phyloP scores from a whole-genome alignment of 345 rosid genomes.

The Gynandropsis gynandra region DNA sequence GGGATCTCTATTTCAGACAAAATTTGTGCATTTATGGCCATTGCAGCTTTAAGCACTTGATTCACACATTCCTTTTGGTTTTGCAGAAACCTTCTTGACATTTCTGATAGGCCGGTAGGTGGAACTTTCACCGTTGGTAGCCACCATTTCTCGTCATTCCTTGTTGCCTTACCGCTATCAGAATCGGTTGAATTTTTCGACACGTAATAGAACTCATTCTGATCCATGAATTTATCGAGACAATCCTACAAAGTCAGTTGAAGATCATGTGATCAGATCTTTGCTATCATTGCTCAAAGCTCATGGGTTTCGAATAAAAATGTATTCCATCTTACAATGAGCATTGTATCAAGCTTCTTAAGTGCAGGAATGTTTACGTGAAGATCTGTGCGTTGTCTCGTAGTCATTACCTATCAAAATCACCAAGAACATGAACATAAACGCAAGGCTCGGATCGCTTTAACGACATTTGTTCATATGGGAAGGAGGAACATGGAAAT shows the following conservation, averaged over 20 bases:
- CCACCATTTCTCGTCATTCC: constrained; percentile 92
- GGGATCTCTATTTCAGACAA: constrained; percentile 84
- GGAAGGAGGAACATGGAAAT: background rate
- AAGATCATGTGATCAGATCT: background rate
- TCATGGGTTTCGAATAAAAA: background rate
- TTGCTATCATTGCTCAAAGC: background rate
- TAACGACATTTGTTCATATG: background rate
- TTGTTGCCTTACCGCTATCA: constrained; percentile 34
- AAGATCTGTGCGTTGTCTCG: constrained; percentile 76
- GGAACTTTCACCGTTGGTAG: constrained; percentile 75
- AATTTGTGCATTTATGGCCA: constrained; percentile 91
- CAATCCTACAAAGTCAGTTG: constrained; percentile 43
- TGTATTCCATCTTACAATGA: constrained; percentile 52
- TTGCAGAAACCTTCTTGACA: constrained; percentile 58
- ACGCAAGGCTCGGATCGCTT: background rate
- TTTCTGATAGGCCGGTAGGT: constrained; percentile 61
- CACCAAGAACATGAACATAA: too few species aligned
- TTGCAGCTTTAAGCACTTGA: constrained; percentile 90
- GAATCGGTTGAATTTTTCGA: constrained; percentile 63
- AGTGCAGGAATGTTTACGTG: constrained; percentile 90
- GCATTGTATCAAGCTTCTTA: constrained; percentile 91
- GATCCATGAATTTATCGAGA: constrained; percentile 72
- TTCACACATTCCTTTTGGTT: constrained; percentile 79
- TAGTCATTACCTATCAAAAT: constrained; percentile 82
- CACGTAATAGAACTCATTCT: constrained; percentile 57